Evolutionary conservation across 345 rosid genomes (phyloP).

Genomic region (Diplotaxis tenuifolia): DNA sequence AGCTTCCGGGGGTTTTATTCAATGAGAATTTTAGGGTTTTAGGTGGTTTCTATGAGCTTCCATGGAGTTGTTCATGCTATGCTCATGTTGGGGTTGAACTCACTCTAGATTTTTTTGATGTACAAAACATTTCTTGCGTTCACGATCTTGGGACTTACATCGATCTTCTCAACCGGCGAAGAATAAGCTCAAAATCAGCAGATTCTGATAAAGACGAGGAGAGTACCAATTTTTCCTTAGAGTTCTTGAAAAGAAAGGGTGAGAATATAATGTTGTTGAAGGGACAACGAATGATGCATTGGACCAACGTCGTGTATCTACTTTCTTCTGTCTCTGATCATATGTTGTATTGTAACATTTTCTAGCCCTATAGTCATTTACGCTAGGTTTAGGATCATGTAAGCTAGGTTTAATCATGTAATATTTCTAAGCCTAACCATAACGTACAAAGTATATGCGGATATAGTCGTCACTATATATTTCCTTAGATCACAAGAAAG

Average conservation of each 20-base stretch:
- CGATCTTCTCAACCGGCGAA: slow-evolving; percentile 43
- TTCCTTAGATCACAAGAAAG: not conserved
- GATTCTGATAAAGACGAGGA: slow-evolving; percentile 1
- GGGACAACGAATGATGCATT: slow-evolving; percentile 30
- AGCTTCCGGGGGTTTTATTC: slow-evolving; percentile 72
- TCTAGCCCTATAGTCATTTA: slow-evolving; percentile 7
- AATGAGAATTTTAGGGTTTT: slow-evolving; percentile 72
- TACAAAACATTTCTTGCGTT: slow-evolving; percentile 68
- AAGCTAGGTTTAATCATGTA: no score
- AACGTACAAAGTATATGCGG: not conserved
- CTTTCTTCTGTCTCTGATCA: slow-evolving; percentile 39
- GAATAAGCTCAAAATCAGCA: slow-evolving; percentile 11
- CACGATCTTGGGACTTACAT: slow-evolving; percentile 74
- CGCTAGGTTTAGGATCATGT: not conserved
- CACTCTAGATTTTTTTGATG: slow-evolving; percentile 56
- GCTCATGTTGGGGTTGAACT: slow-evolving; percentile 76
- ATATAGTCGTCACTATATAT: not conserved
- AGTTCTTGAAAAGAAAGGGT: slow-evolving; percentile 37
- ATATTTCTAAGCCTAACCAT: not conserved
- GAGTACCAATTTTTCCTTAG: not conserved
- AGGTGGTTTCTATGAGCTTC: slow-evolving; percentile 58
- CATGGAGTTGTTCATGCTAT: slow-evolving; percentile 81
- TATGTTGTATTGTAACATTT: slow-evolving; percentile 32
- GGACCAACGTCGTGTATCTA: slow-evolving; percentile 44
- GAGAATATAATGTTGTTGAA: slow-evolving; percentile 31